Evolutionary conservation across 805 yeast species (phyloP).

Genomic region (Nakazawaea molendinolei): DNA sequence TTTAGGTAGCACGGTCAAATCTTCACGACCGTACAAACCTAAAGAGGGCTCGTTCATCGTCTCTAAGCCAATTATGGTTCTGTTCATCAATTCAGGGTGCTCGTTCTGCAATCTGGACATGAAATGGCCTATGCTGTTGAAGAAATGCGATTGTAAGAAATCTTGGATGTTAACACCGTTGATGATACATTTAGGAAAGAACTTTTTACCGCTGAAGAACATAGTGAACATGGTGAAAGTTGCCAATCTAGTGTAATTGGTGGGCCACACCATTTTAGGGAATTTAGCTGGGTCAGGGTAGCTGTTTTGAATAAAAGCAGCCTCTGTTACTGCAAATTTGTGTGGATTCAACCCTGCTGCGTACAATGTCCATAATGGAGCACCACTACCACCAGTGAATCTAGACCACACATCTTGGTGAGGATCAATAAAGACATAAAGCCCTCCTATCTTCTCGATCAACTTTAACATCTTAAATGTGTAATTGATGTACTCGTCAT

Average conservation of each 20-base stretch:
- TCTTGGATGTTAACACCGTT: constrained; percentile 75
- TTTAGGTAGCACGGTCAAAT: constrained; percentile 49
- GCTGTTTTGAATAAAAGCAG: constrained; percentile 69
- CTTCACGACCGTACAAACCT: constrained; percentile 62
- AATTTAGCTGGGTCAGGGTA: constrained; percentile 38
- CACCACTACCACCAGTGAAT: constrained; percentile 85
- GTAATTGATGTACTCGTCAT: constrained; percentile 66
- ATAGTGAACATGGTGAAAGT: constrained; percentile 77
- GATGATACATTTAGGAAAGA: constrained; percentile 69
- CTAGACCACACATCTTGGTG: constrained; percentile 96
- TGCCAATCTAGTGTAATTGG: constrained; percentile 75
- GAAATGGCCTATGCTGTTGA: constrained; percentile 44
- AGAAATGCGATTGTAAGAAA: constrained; percentile 60
- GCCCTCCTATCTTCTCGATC: constrained; percentile 57
- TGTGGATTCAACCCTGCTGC: constrained; percentile 83
- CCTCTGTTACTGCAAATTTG: constrained; percentile 66
- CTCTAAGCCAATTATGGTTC: constrained; percentile 72
- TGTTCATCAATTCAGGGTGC: constrained; percentile 42
- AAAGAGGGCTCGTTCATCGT: constrained; percentile 78
- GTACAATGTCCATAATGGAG: constrained; percentile 88
- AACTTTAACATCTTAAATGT: constrained; percentile 55
- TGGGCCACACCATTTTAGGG: constrained; percentile 90
- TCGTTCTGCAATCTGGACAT: constrained; percentile 31
- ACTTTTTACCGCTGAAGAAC: constrained; percentile 71
- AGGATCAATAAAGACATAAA: constrained; percentile 77